Percentiles rank a stretch among this genome's conserved stretches.
phyloP scores from a whole-genome alignment of 106 monocot species.

The Dendrobium huoshanense region DNA sequence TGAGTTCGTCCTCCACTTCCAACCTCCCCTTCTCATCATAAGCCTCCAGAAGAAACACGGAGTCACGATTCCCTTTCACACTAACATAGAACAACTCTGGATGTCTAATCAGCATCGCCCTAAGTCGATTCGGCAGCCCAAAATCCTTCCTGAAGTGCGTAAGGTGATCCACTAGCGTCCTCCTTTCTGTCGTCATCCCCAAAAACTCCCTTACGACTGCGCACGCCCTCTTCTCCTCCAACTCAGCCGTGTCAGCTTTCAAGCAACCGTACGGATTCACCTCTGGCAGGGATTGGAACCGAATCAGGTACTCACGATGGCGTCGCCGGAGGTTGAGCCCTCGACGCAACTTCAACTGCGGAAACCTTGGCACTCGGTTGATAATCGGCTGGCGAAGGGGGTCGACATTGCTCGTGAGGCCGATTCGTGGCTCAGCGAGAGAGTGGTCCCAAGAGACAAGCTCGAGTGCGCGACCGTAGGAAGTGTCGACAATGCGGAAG shows the following conservation, averaged over 20 bases:
- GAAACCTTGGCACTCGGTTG: constrained; percentile 61
- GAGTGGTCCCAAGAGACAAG: constrained; percentile 28
- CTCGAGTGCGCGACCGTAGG: constrained; percentile 67
- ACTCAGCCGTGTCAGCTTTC: constrained; percentile 13
- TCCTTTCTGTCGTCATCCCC: constrained; percentile 78
- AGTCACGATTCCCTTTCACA: constrained; percentile 77
- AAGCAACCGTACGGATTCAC: constrained; percentile 36
- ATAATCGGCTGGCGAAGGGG: constrained; percentile 31
- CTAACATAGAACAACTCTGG: constrained; percentile 99
- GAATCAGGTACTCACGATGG: constrained; percentile 59
- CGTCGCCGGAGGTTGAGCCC: constrained; percentile 69
- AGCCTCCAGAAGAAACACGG: constrained; percentile 84
- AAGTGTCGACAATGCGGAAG: constrained; percentile 58
- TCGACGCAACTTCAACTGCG: constrained; percentile 41
- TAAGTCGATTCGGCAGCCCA: constrained; percentile 67
- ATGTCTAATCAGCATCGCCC: constrained; percentile 73
- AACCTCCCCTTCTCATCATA: constrained; percentile 68
- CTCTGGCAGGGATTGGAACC: constrained; percentile 50
- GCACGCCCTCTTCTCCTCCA: constrained; percentile 57
- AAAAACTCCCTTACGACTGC: constrained; percentile 83
- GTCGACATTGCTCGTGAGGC: constrained; percentile 15
- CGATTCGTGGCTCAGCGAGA: constrained; percentile 17
- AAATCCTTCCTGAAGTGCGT: constrained; percentile 86
- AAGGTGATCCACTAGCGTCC: constrained; percentile 85
- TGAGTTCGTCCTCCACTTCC: constrained; percentile 58